Base-by-base conservation (phyloP, 768 basidiomycete species). In the Tulasnella sp. region DNA sequence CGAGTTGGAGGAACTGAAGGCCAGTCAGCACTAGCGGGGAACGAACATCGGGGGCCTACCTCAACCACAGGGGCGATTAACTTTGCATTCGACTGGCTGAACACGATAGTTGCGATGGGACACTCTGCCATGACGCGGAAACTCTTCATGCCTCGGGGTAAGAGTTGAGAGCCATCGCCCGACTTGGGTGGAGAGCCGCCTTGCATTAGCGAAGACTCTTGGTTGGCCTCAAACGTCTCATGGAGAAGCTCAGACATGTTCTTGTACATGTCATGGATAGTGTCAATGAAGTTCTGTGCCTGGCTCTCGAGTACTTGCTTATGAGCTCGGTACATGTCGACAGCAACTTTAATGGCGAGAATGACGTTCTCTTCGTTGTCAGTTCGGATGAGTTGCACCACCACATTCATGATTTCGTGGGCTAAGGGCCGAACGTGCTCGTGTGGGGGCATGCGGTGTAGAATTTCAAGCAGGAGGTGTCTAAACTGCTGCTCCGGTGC, bases 321-420 rank as follows among this genome's bases (percentile, higher is more conserved):
- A 67, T 85, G 87, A 49, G 77, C 79, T 48, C 94, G 81, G 65
- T 87, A 79, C 19, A 92, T 75, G 70, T 99, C 94, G 58, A 90
- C 83, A 65, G 96, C 75, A 56, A 83, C 85, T 71, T 97, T 98
- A 76, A 92, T 89, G 55, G 84, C 86, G 2, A 82, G 77, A 31
- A 84, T 77, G 2, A 88, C 96, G 65, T 92, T 93, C 67, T 99
- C 96, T 70, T 99, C 96, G 67, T 96, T 97, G 72, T 99, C 96
- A 62, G 79, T 73, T 23, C 85, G 82, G 29, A 98, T 75, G 51
- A 91, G 74, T 61, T 88, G 76, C 35, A 97, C 75, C 81, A 96
- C 82, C 51, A 89, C 82, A 54, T 75, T 75, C 67, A 86, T 85
- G 42, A 98, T 77, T 2, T 76, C 67, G 12, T 75, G 70, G 15